Base-by-base conservation (phyloP, 2,329 filamentous ascomycete genomes). In the Alternaria sp. region DNA sequence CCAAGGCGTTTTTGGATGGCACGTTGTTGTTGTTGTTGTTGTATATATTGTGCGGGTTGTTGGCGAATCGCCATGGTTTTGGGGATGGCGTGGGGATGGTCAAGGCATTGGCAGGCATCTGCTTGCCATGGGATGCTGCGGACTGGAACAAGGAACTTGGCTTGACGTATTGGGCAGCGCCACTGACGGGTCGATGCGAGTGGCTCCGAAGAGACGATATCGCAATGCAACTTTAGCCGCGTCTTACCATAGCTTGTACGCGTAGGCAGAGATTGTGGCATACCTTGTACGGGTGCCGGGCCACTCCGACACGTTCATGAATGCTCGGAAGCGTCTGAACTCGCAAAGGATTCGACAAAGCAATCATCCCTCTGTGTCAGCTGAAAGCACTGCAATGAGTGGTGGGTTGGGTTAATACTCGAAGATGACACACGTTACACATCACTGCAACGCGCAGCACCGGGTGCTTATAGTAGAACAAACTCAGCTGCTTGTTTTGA, bases 21-120 rank as follows among this genome's bases (percentile, higher is more conserved):
- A 61, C 60, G n/a, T 51, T 51, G 22, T 63, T 63, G 59, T 51
- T 51, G 22, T 63, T 63, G 59, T 47, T 51, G 22, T 63, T 63
- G 59, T 61, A 61, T 51, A 60, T 60, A 58, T 41, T 51, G 59
- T 54, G 56, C 54, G 54, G 42, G 46, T 26, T 38, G 46, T 49
- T 22, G 30, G 32, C 32, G 16, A 7, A 48, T 48, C 22, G 30
- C 46, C 30, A 48, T 16, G 46, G 30, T 5, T 22, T 36, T 18
- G 22, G 46, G 32, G 6, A n/a, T 7, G 34, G 7, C 12, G 30
- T 7, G 14, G 46, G 9, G 7, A 38, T 49, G 20, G 0, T 20
- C 14, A 12, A 11, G 28, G 28, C 5, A 11, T 30, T 30, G 9
- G 30, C 12, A 7, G 14, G 3, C 2, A 1, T n/a, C 46, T 26